Base-by-base conservation (phyloP, 2,329 filamentous ascomycete genomes). In the Colletotrichum sp. region DNA sequence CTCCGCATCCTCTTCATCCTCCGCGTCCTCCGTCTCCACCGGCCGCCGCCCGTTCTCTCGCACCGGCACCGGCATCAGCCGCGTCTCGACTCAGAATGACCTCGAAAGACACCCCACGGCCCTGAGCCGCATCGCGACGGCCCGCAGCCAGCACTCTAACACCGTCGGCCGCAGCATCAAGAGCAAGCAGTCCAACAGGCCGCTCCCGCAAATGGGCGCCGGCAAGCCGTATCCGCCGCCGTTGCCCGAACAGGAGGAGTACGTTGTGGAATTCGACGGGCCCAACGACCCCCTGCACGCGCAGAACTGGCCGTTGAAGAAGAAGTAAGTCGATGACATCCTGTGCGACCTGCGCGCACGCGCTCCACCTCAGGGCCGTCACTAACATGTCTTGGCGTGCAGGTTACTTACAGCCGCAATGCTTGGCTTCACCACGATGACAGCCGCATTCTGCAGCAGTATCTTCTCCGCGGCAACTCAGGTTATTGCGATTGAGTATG, bases 181-280 rank as follows among this genome's bases (percentile, higher is more conserved):
- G 81, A 88, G 85, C 62, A 86, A 90, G 65, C 87, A 90, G 65
- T 91, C 88, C 7, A 87, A 82, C 71, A 92, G 86, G 81, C 92
- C 93, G 1, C 81, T 96, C 72, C 94, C 94, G 2, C 84, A 86
- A 8, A 95, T 96, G 83, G 94, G 94, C 44, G 92, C 88, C 71
- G 94, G 93, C n/a, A 96, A 95, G 85, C 88, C 92, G 1, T 95
- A 92, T 80, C 95, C 95, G 5, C 94, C 94, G 5, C 88, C 87
- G 1, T 82, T 96, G 57, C 94, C 94, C 3, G 91, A 92, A 16
- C 89, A 90, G 79, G 94, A 96, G 80, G 92, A 95, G 78, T 96
- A 96, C 81, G 94, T 96, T 1, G 94, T 96, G 59, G 94, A 95
- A 84, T 98, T 98, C 81, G 93, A 96, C 79, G 96, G 95, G 0